These are phyloP conservation scores for Pleurotus citrinopileatus DNA, from an alignment of 768 basidiomycete species.

Conservation along the genomic window DNA sequence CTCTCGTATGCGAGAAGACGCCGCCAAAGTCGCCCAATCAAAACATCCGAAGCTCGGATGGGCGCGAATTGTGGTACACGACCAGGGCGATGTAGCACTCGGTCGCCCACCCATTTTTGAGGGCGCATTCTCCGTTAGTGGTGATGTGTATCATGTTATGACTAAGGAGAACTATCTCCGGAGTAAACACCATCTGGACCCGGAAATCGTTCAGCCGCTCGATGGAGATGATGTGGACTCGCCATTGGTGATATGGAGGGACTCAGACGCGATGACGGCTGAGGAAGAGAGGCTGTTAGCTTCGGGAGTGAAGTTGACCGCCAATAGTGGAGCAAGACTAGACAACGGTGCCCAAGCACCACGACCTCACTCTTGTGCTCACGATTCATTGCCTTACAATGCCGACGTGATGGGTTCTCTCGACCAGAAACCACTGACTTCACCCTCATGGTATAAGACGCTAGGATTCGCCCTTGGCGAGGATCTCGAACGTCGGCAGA, in stretches of 20 bases:
- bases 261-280: conserved; percentile 59
- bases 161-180: conserved; percentile 70
- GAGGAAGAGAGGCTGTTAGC: conserved; percentile 41
- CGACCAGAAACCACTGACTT: conserved; percentile 29
- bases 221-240: conserved; percentile 38
- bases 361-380: conserved; percentile 53
- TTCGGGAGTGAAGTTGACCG: not conserved
- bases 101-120: conserved; percentile 62
- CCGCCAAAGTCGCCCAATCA: conserved; percentile 47
- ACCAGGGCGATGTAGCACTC: conserved; percentile 48
- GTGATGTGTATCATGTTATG: conserved; percentile 66
- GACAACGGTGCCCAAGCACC: conserved; percentile 16
- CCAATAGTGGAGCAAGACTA: conserved; percentile 14
- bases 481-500: conserved; percentile 36
- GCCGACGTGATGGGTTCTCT: conserved; percentile 51
- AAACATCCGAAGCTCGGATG: conserved; percentile 59
- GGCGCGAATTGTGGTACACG: conserved; percentile 75
- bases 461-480: conserved; percentile 30
- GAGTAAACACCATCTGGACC: conserved; percentile 55
- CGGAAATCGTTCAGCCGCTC: conserved; percentile 36
- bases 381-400: conserved; percentile 72
- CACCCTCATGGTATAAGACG: conserved; percentile 36
- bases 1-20: conserved; percentile 60
- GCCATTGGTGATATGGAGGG: conserved; percentile 70
- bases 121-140: conserved; percentile 71